These are phyloP conservation scores for Wallacemonas sp. DNA, from an alignment of 208 protist genomes.

Conservation along the genomic window DNA sequence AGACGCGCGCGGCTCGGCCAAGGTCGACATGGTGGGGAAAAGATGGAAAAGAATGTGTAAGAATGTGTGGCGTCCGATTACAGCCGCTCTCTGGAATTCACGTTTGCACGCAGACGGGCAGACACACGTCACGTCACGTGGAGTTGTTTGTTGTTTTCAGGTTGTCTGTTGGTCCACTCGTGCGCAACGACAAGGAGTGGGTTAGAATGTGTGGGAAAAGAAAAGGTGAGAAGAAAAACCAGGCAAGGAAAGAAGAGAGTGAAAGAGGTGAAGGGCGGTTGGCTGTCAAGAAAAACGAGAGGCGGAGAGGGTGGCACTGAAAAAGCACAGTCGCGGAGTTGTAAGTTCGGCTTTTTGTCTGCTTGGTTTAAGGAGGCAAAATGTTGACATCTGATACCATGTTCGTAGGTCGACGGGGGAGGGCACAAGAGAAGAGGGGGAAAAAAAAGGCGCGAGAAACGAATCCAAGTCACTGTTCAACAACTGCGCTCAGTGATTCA, in stretches of 20 bases:
- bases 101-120: too few relatives aligned
- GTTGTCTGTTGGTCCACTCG: too few relatives aligned
- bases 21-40: conserved; percentile 22
- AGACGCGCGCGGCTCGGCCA: conserved; percentile 72
- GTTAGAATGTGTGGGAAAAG: too few relatives aligned
- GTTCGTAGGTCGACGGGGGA: not conserved
- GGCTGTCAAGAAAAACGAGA: too few relatives aligned
- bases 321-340: too few relatives aligned
- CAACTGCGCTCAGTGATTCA: conserved; percentile 20
- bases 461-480: conserved; percentile 17
- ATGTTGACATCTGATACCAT: too few relatives aligned
- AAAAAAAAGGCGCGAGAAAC: not conserved
- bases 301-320: too few relatives aligned
- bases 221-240: not conserved
- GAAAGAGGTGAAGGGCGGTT: not conserved
- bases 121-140: not conserved
- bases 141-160: not conserved
- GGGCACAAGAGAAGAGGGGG: not conserved
- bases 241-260: not conserved
- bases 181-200: too few relatives aligned
- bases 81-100: too few relatives aligned
- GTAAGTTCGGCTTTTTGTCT: too few relatives aligned
- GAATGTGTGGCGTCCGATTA: too few relatives aligned
- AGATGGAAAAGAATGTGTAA: not conserved
- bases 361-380: not conserved